These are phyloP conservation scores for Microthyrium microscopicum DNA, from an alignment of 2,329 filamentous ascomycete species.

Conservation along the genomic window DNA sequence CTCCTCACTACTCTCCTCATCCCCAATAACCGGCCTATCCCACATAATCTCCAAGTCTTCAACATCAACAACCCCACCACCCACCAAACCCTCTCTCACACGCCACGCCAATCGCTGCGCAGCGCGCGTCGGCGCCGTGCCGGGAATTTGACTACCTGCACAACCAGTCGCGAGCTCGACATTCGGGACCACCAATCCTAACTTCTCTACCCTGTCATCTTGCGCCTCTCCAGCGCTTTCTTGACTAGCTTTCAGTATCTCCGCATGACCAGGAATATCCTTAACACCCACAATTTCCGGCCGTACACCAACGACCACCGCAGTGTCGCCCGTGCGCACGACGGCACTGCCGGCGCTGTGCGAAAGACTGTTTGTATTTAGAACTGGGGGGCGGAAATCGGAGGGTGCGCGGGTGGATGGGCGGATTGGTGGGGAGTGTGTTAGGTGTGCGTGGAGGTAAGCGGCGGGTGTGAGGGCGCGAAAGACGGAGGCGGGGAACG, in stretches of 20 bases:
- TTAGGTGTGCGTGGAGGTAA: conserved; percentile 78
- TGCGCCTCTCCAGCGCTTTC: neutral
- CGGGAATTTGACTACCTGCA: conserved; percentile 70
- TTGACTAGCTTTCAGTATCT: neutral
- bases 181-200: conserved; percentile 61
- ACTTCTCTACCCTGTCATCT: conserved; percentile 15
- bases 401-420: conserved; percentile 51
- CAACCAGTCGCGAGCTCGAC: conserved; percentile 84
- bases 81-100: conserved; percentile 60
- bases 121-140: conserved; percentile 59
- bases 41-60: conserved; percentile 61
- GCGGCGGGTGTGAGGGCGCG: conserved; percentile 79
- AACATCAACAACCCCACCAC: conserved; percentile 46
- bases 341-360: conserved; percentile 84
- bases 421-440: conserved; percentile 32
- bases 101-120: conserved; percentile 77
- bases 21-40: conserved; percentile 27
- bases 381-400: conserved; percentile 53
- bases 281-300: conserved; percentile 65
- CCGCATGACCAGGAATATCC: conserved; percentile 41
- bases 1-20: conserved; percentile 30
- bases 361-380: conserved; percentile 71
- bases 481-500: conserved; percentile 56
- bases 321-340: conserved; percentile 75
- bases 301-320: conserved; percentile 84